Conservation (phyloP, 2,329 filamentous ascomycete genomes). For the Teratosphaeria zuluensis region DNA sequence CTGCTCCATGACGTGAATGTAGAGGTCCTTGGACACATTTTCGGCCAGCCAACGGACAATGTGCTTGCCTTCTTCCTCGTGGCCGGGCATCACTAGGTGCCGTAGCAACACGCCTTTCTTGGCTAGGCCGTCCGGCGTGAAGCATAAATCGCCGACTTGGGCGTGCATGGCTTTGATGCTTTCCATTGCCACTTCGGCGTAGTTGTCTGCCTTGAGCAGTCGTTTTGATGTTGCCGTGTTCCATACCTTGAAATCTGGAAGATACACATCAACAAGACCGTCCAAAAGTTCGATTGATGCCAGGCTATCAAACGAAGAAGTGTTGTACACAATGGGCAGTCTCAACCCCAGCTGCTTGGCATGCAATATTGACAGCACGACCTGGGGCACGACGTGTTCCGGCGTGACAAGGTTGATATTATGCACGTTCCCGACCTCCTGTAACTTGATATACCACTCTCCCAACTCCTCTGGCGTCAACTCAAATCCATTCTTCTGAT, state of each 20-base stretch:
- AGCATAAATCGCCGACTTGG: constrained; percentile 75
- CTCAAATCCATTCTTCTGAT: constrained; percentile 71
- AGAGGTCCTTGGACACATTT: constrained; percentile 63
- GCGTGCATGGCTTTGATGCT: constrained; percentile 71
- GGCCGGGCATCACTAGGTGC: constrained; percentile 78
- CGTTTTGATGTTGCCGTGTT: constrained; percentile 54
- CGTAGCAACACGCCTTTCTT: constrained; percentile 66
- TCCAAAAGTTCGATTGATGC: constrained; percentile 64
- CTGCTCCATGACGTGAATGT: constrained; percentile 84
- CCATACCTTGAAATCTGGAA: constrained; percentile 87
- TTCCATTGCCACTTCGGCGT: constrained; percentile 61
- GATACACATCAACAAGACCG: constrained; percentile 73
- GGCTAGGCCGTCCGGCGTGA: constrained; percentile 71
- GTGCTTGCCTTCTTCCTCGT: constrained; percentile 59
- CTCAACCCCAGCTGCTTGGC: constrained; percentile 60
- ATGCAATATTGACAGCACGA: constrained; percentile 64
- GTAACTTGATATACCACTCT: constrained; percentile 75
- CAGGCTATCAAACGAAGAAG: constrained; percentile 68
- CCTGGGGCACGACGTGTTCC: constrained; percentile 78
- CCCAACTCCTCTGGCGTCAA: constrained; percentile 68
- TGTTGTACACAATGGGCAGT: constrained; percentile 76
- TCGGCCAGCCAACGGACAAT: constrained; percentile 70
- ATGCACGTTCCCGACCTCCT: constrained; percentile 72
- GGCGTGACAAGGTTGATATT: constrained; percentile 85
- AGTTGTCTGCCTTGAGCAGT: constrained; percentile 69